Evolutionary conservation across 192 early-diverging fungal species (phyloP).

Genomic region (Ambispora gerdemannii): DNA sequence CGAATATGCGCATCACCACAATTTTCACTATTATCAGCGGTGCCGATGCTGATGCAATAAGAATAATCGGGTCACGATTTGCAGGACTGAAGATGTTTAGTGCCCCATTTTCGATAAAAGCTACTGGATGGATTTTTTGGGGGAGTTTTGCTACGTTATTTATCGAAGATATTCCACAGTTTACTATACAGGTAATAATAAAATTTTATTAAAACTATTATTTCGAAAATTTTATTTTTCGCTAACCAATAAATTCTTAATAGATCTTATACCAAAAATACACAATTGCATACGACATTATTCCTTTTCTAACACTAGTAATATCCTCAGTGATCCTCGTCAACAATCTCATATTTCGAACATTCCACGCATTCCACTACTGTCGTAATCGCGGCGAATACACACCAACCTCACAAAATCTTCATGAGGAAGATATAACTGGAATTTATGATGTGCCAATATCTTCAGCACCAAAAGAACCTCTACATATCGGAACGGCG

Average conservation of each 20-base stretch:
- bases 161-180: neutral
- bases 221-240: neutral
- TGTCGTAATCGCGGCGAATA: too few species aligned
- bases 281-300: slow-evolving; percentile 7
- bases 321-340: neutral
- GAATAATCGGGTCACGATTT: neutral
- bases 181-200: neutral
- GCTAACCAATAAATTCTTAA: neutral
- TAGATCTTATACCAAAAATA: neutral
- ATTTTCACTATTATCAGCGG: neutral
- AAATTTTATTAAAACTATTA: neutral
- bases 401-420: too few species aligned
- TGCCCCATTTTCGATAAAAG: neutral
- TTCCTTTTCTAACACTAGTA: slow-evolving; percentile 4
- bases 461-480: too few species aligned
- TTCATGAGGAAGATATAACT: too few species aligned
- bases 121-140: neutral
- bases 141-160: neutral
- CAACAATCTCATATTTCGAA: neutral
- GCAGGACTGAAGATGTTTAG: neutral
- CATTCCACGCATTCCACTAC: slow-evolving; percentile 14
- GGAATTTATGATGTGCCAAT: too few species aligned
- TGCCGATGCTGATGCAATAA: neutral
- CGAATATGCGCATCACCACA: neutral
- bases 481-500: too few species aligned